These are phyloP conservation scores for Pseudocercospora crystallina DNA, from an alignment of 2,329 filamentous ascomycete species.

Conservation along the genomic window DNA sequence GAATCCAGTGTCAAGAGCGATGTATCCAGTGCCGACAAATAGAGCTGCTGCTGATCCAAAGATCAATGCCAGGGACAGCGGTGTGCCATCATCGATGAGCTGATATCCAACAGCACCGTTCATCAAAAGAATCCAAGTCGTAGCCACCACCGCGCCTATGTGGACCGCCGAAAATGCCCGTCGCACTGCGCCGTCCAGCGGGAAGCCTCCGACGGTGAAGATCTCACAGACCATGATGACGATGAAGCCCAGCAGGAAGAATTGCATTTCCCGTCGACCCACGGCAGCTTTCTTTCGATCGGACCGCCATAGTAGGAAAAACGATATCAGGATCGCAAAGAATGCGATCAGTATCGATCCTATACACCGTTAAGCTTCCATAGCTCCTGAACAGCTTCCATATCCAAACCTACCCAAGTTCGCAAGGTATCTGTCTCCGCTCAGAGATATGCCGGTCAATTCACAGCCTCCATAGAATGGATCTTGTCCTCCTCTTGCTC, in stretches of 20 bases:
- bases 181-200: conserved; percentile 67
- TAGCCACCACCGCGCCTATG: conserved; percentile 83
- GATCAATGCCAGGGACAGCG: conserved; percentile 76
- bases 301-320: conserved; percentile 73
- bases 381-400: not conserved
- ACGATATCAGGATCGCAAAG: conserved; percentile 68
- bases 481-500: conserved; percentile 60
- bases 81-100: conserved; percentile 87
- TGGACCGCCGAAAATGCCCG: conserved; percentile 86
- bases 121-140: conserved; percentile 70
- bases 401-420: conserved; percentile 69
- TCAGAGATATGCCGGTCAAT: conserved; percentile 72
- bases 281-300: conserved; percentile 92
- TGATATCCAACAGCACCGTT: conserved; percentile 77
- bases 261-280: conserved; percentile 92
- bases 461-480: conserved; percentile 59
- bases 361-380: conserved; percentile 41
- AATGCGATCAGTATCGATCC: conserved; percentile 85
- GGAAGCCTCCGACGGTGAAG: conserved; percentile 89
- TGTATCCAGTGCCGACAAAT: conserved; percentile 90
- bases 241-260: conserved; percentile 85
- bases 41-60: conserved; percentile 67
- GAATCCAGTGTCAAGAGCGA: conserved; percentile 90
- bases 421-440: conserved; percentile 63
- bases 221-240: conserved; percentile 93